Base-by-base conservation (phyloP, 345 rosid genomes). In the Eucalyptus sp. region DNA sequence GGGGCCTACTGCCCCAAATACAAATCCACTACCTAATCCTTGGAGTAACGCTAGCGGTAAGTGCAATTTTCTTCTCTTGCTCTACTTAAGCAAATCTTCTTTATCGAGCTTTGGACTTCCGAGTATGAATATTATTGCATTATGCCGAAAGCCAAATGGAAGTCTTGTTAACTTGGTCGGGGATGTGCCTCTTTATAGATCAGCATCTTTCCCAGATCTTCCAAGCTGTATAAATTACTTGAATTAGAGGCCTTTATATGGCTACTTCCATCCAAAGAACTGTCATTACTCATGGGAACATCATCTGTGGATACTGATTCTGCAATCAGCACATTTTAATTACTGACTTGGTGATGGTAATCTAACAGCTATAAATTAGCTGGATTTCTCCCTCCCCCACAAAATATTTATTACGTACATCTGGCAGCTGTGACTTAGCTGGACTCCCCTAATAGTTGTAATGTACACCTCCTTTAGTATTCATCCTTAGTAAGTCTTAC, bases 1-100 rank as follows among this genome's bases (percentile, higher is more conserved):
- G 66, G 96, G 93, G 25, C 92, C 94, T 66, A 86, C 96, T 90
- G 93, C 92, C 87, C 99, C 98, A 56, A 97, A 97, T 88, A 91
- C 96, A 31, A 95, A 96, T 87, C 99, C 98, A 18, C 97, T 96
- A 90, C 98, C 99, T 50, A 96, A 96, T 64, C 99, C 99, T 48
- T 96, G 99, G 99, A 92, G 92, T 90, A 92, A 89, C 80, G 87
- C 94, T 1, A 93, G 90, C 88, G 95, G 95, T 93, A 90, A 92
- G 90, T 49, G 83, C 17, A 10, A 49, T 49, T 79, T 71, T 29
- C 83, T 60, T 71, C 44, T 87, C n/a, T 66, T 37, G 31, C 60
- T 56, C 37, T 37, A 10, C 80, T 41, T 83, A 46, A 85, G 58
- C 31, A 22, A 76, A 76, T 76, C 83, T 37, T 76, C 83, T 76